Percentiles rank a stretch among this genome's conserved stretches.
Conservation (phyloP, 2,329 filamentous ascomycete species). For the Westerdykella sp. region DNA sequence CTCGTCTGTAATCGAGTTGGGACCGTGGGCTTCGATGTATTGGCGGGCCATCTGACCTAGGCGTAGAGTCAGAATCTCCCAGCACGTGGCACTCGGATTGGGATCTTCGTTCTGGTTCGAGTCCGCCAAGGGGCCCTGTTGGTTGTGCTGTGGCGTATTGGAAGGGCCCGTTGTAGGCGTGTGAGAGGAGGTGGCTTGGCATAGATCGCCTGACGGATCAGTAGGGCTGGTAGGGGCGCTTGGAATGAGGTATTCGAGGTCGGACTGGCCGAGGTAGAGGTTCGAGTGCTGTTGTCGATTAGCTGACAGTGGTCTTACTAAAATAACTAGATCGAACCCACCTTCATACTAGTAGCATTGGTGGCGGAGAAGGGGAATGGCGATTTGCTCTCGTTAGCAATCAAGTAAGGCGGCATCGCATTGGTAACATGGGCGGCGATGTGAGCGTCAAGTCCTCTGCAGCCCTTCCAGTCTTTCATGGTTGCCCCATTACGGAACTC, state of each 20-base stretch:
- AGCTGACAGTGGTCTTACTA: not conserved
- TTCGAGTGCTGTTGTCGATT: constrained; percentile 10
- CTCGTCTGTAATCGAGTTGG: constrained; percentile 40
- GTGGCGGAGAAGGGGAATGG: constrained; percentile 46
- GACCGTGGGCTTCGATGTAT: constrained; percentile 32
- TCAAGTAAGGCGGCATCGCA: constrained; percentile 49
- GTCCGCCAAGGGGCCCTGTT: not conserved
- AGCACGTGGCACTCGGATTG: constrained; percentile 38
- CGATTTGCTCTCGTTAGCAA: constrained; percentile 43
- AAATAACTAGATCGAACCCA: constrained; percentile 9
- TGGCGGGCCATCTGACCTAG: constrained; percentile 42
- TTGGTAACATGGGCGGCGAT: constrained; percentile 46
- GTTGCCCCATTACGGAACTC: constrained; percentile 50
- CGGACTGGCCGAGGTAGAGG: constrained; percentile 11
- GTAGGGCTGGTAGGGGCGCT: constrained; percentile 4
- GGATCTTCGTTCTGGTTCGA: not conserved
- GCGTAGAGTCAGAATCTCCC: constrained; percentile 45
- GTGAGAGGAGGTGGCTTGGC: constrained; percentile 5
- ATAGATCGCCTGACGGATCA: constrained; percentile 10
- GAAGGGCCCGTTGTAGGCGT: constrained; percentile 12
- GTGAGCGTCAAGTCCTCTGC: constrained; percentile 46
- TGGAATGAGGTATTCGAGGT: constrained; percentile 27
- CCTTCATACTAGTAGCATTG: constrained; percentile 28
- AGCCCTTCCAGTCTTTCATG: constrained; percentile 53
- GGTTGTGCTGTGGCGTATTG: constrained; percentile 1